Percentiles rank a stretch among this genome's conserved stretches.
Evolutionary conservation across 805 yeast genomes (phyloP).

Genomic region (Wickerhamomyces queroliae): DNA sequence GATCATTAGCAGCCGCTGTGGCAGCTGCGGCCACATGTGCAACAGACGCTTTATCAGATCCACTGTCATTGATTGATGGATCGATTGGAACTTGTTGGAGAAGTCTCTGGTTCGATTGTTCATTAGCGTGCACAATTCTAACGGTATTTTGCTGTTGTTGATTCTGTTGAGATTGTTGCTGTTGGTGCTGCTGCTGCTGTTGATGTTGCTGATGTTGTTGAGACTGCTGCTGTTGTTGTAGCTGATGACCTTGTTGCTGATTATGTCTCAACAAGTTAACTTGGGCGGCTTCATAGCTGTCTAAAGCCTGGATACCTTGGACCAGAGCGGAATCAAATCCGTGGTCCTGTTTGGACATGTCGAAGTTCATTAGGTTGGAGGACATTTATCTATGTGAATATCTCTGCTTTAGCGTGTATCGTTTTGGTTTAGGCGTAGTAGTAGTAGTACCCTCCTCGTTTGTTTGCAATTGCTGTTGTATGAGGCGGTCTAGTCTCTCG

Average conservation of each 20-base stretch:
- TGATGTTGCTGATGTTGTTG: constrained; percentile 12
- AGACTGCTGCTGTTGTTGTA: constrained; percentile 1
- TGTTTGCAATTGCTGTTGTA: too few species aligned
- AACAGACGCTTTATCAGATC: constrained; percentile 3
- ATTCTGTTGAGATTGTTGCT: constrained; percentile 3
- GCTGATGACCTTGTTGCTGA: constrained; percentile 1
- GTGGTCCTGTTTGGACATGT: constrained; percentile 6
- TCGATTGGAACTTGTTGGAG: constrained; percentile 17
- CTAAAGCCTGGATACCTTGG: constrained; percentile 8
- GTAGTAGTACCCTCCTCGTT: too few species aligned
- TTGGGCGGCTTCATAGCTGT: constrained; percentile 6
- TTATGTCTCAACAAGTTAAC: background rate
- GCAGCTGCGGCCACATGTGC: constrained; percentile 4
- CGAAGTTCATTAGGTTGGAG: constrained; percentile 8
- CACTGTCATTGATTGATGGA: constrained; percentile 17
- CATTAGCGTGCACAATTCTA: constrained; percentile 1
- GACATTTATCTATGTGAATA: background rate
- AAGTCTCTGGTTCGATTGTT: background rate
- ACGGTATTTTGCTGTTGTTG: background rate
- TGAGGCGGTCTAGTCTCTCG: too few species aligned
- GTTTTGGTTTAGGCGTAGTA: background rate
- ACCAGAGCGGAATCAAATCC: constrained; percentile 10
- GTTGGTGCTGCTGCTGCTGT: constrained; percentile 9
- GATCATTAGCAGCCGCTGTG: background rate
- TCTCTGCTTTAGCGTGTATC: background rate